Percentiles rank a stretch among this genome's conserved stretches.
Evolutionary conservation across 306 rosid genomes (phyloP).

Genomic region (Inga laurina): DNA sequence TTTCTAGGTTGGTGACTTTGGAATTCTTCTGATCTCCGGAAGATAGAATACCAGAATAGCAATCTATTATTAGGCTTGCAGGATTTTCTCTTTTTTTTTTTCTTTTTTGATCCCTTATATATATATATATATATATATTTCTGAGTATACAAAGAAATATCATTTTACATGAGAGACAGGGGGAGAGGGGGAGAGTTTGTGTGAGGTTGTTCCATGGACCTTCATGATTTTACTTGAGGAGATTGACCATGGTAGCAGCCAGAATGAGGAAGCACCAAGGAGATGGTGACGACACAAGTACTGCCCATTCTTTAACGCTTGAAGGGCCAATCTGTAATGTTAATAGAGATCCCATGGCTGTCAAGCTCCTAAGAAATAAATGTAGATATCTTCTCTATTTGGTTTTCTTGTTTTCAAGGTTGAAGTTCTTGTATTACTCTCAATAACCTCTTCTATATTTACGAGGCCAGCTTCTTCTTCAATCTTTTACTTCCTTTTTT

Average conservation of each 20-base stretch:
- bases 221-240: conserved; percentile 69
- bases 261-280: conserved; percentile 36
- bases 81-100: conserved; percentile 14
- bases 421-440: conserved; percentile 22
- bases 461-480: neutral
- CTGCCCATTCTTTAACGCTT: conserved; percentile 74
- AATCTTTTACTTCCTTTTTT: neutral
- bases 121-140: conserved; percentile 27
- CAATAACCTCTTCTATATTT: conserved; percentile 27
- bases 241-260: conserved; percentile 66
- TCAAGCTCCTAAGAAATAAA: conserved; percentile 66
- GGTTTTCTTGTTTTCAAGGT: conserved; percentile 38
- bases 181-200: conserved; percentile 24
- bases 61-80: conserved; percentile 33
- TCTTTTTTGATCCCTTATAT: neutral
- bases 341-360: conserved; percentile 54
- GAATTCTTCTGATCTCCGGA: conserved; percentile 78
- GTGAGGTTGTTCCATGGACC: conserved; percentile 53
- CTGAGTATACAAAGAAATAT: conserved; percentile 52
- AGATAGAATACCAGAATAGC: conserved; percentile 28
- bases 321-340: conserved; percentile 65
- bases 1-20: conserved; percentile 44
- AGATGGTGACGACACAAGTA: conserved; percentile 41
- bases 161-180: conserved; percentile 36
- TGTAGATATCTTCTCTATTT: conserved; percentile 37